Conservation (phyloP, 179 eudicot genomes). For the Silene vulgaris region DNA sequence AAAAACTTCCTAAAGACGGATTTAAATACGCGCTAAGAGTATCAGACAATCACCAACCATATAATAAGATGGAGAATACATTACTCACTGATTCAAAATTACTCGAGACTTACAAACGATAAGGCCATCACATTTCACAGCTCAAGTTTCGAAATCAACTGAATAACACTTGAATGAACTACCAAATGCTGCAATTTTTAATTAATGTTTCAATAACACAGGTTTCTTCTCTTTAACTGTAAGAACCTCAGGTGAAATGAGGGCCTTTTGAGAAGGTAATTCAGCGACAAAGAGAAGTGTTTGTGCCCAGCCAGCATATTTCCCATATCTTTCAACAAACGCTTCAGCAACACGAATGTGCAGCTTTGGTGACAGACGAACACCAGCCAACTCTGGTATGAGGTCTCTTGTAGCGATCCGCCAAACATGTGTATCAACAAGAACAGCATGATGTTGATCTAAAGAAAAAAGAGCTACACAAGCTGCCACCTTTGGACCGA, state of each 20-base stretch:
- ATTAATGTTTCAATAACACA: conserved; percentile 16
- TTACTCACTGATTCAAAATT: neutral
- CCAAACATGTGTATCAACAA: conserved; percentile 96
- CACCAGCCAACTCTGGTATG: conserved; percentile 82
- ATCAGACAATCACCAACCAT: too few species aligned
- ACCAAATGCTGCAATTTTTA: conserved; percentile 1
- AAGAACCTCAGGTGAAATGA: conserved; percentile 33
- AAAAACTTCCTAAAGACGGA: neutral
- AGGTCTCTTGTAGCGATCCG: conserved; percentile 81
- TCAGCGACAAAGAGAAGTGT: conserved; percentile 91
- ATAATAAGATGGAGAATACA: too few species aligned
- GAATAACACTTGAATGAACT: neutral
- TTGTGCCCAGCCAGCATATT: conserved; percentile 98
- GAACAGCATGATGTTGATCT: conserved; percentile 94
- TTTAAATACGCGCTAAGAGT: too few species aligned
- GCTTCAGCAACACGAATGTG: conserved; percentile 73
- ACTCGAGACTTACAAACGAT: neutral
- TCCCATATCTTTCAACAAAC: conserved; percentile 80
- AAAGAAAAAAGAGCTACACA: conserved; percentile 91
- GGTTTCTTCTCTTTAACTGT: conserved; percentile 28
- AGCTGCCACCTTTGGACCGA: conserved; percentile 97
- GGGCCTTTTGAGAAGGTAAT: conserved; percentile 75
- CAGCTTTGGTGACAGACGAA: conserved; percentile 58
- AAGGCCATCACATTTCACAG: too few species aligned
- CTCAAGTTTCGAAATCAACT: neutral